phyloP scores from a whole-genome alignment of 2,329 filamentous ascomycete genomes.

The Cercospora sp. region DNA sequence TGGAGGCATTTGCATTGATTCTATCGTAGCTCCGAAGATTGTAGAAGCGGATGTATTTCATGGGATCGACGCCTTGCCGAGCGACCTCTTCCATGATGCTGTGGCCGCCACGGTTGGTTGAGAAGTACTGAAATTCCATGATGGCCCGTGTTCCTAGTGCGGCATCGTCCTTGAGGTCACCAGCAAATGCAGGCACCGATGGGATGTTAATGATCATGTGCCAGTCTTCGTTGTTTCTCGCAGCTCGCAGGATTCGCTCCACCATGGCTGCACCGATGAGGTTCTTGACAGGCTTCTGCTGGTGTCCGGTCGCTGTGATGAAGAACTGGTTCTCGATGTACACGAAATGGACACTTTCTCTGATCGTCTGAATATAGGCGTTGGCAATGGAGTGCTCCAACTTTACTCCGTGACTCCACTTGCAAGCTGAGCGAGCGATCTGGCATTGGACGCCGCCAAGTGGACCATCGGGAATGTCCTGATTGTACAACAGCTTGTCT shows the following conservation, averaged over 20 bases:
- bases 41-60: constrained; percentile 77
- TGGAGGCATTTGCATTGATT: constrained; percentile 67
- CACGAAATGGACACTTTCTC: constrained; percentile 74
- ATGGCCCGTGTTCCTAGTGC: constrained; percentile 78
- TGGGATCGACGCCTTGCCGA: constrained; percentile 66
- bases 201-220: constrained; percentile 77
- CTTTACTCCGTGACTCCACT: constrained; percentile 61
- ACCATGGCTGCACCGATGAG: constrained; percentile 77
- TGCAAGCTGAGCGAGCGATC: constrained; percentile 60
- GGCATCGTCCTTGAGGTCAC: constrained; percentile 71
- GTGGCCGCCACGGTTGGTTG: constrained; percentile 73
- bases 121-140: constrained; percentile 84
- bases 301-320: constrained; percentile 73
- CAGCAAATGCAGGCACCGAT: constrained; percentile 77
- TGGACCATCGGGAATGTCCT: constrained; percentile 38
- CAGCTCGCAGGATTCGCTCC: constrained; percentile 71
- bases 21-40: constrained; percentile 83
- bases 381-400: constrained; percentile 85
- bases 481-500: constrained; percentile 23
- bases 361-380: constrained; percentile 91
- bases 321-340: constrained; percentile 72
- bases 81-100: constrained; percentile 73
- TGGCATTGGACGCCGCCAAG: constrained; percentile 78
- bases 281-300: constrained; percentile 72
- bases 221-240: constrained; percentile 65